Base-by-base conservation (phyloP, 306 rosid genomes). In the Lathyrus sativus region DNA sequence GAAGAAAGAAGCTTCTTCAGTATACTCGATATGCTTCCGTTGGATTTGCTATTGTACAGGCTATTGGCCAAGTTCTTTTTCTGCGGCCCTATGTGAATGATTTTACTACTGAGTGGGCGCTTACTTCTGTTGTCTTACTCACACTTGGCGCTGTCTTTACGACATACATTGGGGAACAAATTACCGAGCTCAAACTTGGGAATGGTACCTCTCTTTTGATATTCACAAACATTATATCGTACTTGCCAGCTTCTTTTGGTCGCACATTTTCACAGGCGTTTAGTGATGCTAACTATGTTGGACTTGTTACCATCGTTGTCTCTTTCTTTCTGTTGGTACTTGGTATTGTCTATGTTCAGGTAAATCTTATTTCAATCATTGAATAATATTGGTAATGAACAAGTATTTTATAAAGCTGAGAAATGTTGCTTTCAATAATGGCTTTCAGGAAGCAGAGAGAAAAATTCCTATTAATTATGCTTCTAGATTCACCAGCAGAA, bases 311-410 rank as follows among this genome's bases (percentile, higher is more conserved):
- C 75, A 86, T 88, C 58, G 9, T 85, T 11, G 31, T 78, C 68
- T 90, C 96, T 78, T 92, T 92, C 81, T 71, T 88, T 74, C 69
- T 86, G 13, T 83, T 92, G 91, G 98, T 92, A 48, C 88, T 92
- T 61, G 95, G 96, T 57, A 92, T 92, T 57, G 98, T 92, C 45
- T 92, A 92, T 79, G 96, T 89, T 80, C 98, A 92, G 96, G 98
- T 90, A 85, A 83, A 54, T 77, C 59, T 45, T 71, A 62, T 65
- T 75, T 58, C 33, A 57, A 39, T 63, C 46, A 50, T 71, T 72
- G 62, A 63, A 41, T 35, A 33, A 0, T 2, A 1, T 6, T 9
- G 1, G 9, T 35, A 11, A 11, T 22, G 46, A 41, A 57, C 18
- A 66, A 66, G 56, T 74, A 24, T 60, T 74, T 71, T 5, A 62